Percentiles rank a stretch among this genome's conserved stretches.
phyloP scores from a whole-genome alignment of 768 basidiomycete genomes.

The Phaeotremella fagi region DNA sequence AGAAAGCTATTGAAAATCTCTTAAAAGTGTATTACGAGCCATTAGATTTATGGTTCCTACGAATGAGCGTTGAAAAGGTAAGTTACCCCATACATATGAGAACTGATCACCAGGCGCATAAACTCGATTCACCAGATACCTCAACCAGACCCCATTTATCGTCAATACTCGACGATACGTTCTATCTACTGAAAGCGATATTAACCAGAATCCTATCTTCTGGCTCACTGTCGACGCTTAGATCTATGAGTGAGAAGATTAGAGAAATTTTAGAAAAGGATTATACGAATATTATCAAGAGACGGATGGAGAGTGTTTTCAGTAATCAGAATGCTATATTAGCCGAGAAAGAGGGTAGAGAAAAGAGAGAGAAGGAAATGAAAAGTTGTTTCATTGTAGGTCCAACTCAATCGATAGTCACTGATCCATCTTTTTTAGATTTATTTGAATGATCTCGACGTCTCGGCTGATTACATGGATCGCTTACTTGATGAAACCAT shows the following conservation, averaged over 20 bases:
- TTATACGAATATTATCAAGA: constrained; percentile 72
- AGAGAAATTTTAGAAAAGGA: constrained; percentile 75
- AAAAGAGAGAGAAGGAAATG: constrained; percentile 65
- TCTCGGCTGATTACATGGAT: constrained; percentile 84
- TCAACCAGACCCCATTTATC: constrained; percentile 56
- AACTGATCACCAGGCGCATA: constrained; percentile 71
- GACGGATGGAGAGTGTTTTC: constrained; percentile 84
- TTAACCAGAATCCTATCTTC: constrained; percentile 71
- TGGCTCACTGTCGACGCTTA: constrained; percentile 61
- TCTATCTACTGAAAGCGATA: constrained; percentile 87
- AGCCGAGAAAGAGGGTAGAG: constrained; percentile 59
- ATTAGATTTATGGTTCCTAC: constrained; percentile 86
- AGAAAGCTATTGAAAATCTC: constrained; percentile 60
- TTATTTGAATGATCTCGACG: constrained; percentile 87
- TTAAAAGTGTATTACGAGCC: constrained; percentile 75
- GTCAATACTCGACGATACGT: constrained; percentile 70
- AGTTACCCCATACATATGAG: too few relatives aligned
- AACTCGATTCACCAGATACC: constrained; percentile 68
- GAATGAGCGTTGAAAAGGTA: constrained; percentile 82
- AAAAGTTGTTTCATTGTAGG: constrained; percentile 75
- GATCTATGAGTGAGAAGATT: constrained; percentile 60
- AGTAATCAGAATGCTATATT: constrained; percentile 49
- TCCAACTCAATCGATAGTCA: constrained; percentile 18
- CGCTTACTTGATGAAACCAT: constrained; percentile 60
- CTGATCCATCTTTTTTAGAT: constrained; percentile 54